Conservation (phyloP, 2,329 filamentous ascomycete species). For the Cladophialophora yegresii region DNA sequence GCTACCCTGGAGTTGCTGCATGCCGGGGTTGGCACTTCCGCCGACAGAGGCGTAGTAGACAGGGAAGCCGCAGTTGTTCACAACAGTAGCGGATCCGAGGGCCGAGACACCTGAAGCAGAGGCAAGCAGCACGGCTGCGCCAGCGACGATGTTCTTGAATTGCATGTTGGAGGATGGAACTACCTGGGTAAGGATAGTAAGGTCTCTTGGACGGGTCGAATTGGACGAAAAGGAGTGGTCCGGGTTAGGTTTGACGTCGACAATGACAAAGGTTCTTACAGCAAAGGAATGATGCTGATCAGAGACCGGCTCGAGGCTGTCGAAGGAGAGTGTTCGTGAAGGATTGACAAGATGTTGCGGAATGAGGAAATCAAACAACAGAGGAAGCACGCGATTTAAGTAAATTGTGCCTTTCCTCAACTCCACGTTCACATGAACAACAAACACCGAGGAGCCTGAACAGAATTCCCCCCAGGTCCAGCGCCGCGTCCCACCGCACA, state of each 20-base stretch:
- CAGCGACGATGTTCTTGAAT: conserved; percentile 39
- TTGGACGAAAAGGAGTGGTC: conserved; percentile 24
- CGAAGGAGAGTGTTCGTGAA: conserved; percentile 18
- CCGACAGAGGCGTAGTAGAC: conserved; percentile 48
- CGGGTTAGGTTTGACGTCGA: conserved; percentile 25
- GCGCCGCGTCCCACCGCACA: conserved; percentile 22
- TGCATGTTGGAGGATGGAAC: conserved; percentile 39
- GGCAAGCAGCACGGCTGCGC: conserved; percentile 39
- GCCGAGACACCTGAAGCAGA: conserved; percentile 42
- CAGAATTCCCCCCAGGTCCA: conserved; percentile 12
- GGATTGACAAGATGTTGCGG: conserved; percentile 33
- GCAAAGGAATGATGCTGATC: conserved; percentile 39
- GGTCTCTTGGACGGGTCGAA: conserved; percentile 16
- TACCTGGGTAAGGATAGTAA: conserved; percentile 26
- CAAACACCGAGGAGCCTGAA: conserved; percentile 26
- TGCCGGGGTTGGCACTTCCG: conserved; percentile 38
- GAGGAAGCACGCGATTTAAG: conserved; percentile 29
- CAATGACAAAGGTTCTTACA: conserved; percentile 33
- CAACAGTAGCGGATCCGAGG: conserved; percentile 44
- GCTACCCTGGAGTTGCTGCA: conserved; percentile 40
- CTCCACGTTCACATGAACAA: conserved; percentile 15
- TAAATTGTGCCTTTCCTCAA: conserved; percentile 20
- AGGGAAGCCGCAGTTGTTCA: conserved; percentile 44
- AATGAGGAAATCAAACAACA: conserved; percentile 32
- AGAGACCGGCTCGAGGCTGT: conserved; percentile 36